A percentile compares a stretch with the other conserved stretches of the same genome.
phyloP scores from a whole-genome alignment of 1,139 yeast species.

The Candida sanyaensis region DNA sequence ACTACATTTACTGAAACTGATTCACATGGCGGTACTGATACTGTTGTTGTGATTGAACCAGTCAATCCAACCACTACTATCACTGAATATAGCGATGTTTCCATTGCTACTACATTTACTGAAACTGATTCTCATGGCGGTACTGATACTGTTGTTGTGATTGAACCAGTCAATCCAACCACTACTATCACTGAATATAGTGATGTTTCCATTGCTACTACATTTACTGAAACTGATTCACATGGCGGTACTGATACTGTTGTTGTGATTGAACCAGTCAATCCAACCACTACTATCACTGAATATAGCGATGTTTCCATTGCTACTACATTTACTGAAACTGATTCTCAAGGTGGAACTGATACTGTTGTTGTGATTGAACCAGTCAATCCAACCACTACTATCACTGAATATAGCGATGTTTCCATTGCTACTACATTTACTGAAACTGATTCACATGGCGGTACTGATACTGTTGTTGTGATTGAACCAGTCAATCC shows the following conservation, averaged over 20 bases:
- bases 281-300: no score
- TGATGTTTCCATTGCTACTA: background rate
- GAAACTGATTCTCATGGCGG: conserved; percentile 8
- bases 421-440: no score
- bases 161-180: conserved; percentile 18
- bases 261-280: no score
- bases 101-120: background rate
- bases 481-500: no score
- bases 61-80: conserved; percentile 11
- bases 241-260: conserved; percentile 17
- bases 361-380: no score
- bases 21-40: conserved; percentile 5
- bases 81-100: background rate
- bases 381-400: no score
- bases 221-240: background rate
- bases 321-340: no score
- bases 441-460: no score
- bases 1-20: conserved; percentile 13
- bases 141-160: conserved; percentile 16
- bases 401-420: no score
- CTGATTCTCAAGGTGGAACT: no score
- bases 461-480: no score
- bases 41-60: conserved; percentile 19
- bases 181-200: background rate
- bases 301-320: no score